These are phyloP conservation scores for Monilinia laxa DNA, from an alignment of 2,329 filamentous ascomycete species.

Conservation along the genomic window DNA sequence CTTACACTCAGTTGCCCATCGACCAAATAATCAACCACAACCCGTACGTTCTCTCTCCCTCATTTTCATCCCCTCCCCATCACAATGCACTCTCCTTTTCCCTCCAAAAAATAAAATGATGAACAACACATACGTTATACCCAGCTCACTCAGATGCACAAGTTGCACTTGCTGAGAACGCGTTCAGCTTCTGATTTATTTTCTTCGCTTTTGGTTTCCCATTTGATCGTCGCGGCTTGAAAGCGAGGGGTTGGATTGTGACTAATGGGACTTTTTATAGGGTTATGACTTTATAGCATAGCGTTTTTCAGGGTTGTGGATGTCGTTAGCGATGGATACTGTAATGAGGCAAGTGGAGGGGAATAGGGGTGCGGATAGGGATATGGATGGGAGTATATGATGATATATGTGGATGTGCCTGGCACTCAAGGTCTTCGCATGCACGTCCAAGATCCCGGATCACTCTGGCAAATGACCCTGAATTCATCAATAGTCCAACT, in stretches of 20 bases:
- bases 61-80: too few species aligned
- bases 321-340: background rate
- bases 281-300: background rate
- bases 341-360: background rate
- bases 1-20: too few species aligned
- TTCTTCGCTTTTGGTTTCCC: background rate
- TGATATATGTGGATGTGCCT: background rate
- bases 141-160: slow-evolving; percentile 25
- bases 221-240: too few species aligned
- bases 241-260: background rate
- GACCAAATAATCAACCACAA: background rate
- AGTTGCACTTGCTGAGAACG: slow-evolving; percentile 24
- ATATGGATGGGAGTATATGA: too few species aligned
- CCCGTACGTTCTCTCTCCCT: background rate
- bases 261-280: background rate
- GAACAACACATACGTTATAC: slow-evolving; percentile 25
- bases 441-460: too few species aligned
- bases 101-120: slow-evolving; percentile 15
- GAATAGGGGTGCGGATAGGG: too few species aligned
- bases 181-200: slow-evolving; percentile 24
- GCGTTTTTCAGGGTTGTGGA: background rate
- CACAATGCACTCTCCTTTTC: background rate
- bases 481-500: background rate
- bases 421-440: background rate
- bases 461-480: background rate